These are phyloP conservation scores for Melastoma candidum DNA, from an alignment of 441 rosid genomes.

Conservation along the genomic window DNA sequence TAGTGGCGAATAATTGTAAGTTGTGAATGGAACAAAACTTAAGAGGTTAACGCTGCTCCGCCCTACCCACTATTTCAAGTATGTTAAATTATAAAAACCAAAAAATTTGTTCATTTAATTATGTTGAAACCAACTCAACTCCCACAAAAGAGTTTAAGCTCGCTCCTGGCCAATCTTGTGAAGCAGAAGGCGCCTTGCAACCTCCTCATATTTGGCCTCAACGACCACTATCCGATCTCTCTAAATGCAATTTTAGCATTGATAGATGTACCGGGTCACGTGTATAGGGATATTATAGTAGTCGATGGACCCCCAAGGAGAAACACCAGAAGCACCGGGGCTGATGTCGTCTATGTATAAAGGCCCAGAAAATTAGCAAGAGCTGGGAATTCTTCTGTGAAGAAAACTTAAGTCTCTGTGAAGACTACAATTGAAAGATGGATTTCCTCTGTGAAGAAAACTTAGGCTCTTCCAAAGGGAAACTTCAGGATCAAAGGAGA, in stretches of 20 bases:
- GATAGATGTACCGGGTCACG: conserved; percentile 34
- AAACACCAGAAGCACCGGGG: conserved; percentile 43
- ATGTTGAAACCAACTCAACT: conserved; percentile 9
- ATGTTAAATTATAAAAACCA: too few relatives aligned
- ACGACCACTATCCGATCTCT: conserved; percentile 30
- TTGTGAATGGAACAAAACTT: too few relatives aligned
- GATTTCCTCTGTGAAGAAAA: conserved; percentile 61
- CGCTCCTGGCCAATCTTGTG: conserved; percentile 39
- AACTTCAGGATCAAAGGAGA: conserved; percentile 28
- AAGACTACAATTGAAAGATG: conserved; percentile 36
- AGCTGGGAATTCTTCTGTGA: conserved; percentile 40
- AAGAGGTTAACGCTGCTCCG: too few relatives aligned
- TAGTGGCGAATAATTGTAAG: too few relatives aligned
- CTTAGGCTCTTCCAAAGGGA: conserved; percentile 45
- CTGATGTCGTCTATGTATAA: conserved; percentile 52
- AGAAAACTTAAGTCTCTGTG: conserved; percentile 29
- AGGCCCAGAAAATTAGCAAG: conserved; percentile 43
- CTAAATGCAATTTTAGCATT: conserved; percentile 18
- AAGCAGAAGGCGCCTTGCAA: conserved; percentile 44
- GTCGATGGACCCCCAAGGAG: conserved; percentile 56
- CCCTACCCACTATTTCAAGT: too few relatives aligned
- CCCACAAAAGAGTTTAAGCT: conserved; percentile 48
- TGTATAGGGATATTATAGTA: conserved; percentile 47
- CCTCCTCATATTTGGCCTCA: conserved; percentile 52
- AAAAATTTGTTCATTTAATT: too few relatives aligned